phyloP scores from a whole-genome alignment of 768 basidiomycete species.

The Boletus rufocinnamomeus region DNA sequence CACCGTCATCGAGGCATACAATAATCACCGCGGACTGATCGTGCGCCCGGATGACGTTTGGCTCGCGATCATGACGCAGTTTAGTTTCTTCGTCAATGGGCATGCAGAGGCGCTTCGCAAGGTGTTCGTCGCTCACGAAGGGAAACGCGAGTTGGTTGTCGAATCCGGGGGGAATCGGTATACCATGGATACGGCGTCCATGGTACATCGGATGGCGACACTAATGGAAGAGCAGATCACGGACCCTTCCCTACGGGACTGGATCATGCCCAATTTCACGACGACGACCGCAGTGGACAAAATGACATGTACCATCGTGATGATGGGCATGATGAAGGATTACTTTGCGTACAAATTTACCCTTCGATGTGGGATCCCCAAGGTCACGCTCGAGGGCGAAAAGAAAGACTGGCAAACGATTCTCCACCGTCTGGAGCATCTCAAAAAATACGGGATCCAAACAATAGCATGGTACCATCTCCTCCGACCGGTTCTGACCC shows the following conservation, averaged over 20 bases:
- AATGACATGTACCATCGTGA: slow-evolving; percentile 40
- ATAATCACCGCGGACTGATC: slow-evolving; percentile 45
- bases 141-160: slow-evolving; percentile 31
- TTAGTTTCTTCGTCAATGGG: slow-evolving; percentile 43
- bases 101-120: slow-evolving; percentile 37
- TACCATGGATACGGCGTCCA: slow-evolving; percentile 34
- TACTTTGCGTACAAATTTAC: slow-evolving; percentile 40
- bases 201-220: slow-evolving; percentile 27
- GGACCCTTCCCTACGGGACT: slow-evolving; percentile 35
- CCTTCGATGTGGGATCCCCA: slow-evolving; percentile 43
- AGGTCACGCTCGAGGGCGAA: slow-evolving; percentile 46
- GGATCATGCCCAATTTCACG: slow-evolving; percentile 46
- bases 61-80: slow-evolving; percentile 38
- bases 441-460: slow-evolving; percentile 39
- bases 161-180: slow-evolving; percentile 18
- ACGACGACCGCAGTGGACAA: slow-evolving; percentile 45
- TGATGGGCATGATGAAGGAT: no score
- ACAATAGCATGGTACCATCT: slow-evolving; percentile 43
- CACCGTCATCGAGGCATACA: slow-evolving; percentile 38
- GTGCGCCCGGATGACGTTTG: slow-evolving; percentile 56
- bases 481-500: slow-evolving; percentile 40
- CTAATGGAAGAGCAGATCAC: slow-evolving; percentile 28
- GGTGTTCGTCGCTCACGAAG: slow-evolving; percentile 32
- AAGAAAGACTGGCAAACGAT: slow-evolving; percentile 42
- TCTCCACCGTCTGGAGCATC: slow-evolving; percentile 39